phyloP scores from a whole-genome alignment of 2,329 filamentous ascomycete species.

The Aspergillus tanneri region DNA sequence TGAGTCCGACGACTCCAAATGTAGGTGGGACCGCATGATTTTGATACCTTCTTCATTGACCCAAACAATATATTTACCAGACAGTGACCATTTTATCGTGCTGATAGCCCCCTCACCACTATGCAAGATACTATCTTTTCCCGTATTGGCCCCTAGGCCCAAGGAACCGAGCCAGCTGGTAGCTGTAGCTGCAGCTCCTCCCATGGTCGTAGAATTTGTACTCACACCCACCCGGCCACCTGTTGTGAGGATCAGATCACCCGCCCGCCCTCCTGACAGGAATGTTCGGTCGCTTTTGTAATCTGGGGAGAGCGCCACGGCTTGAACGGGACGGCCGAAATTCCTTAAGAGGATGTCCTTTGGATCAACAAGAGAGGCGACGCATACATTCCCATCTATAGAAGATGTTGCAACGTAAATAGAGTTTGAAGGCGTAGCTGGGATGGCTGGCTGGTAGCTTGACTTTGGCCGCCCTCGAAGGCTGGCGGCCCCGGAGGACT shows the following conservation, averaged over 20 bases:
- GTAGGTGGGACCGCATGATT: conserved; percentile 87
- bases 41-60: conserved; percentile 96
- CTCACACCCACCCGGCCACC: conserved; percentile 77
- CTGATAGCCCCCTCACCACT: conserved; percentile 89
- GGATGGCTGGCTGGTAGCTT: conserved; percentile 46
- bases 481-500: conserved; percentile 31
- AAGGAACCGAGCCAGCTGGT: conserved; percentile 90
- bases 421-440: conserved; percentile 78
- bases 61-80: conserved; percentile 91
- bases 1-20: conserved; percentile 70
- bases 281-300: conserved; percentile 88
- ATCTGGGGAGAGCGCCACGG: conserved; percentile 90
- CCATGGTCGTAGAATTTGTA: conserved; percentile 80
- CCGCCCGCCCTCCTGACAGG: conserved; percentile 84
- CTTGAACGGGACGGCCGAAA: conserved; percentile 88
- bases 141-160: conserved; percentile 72
- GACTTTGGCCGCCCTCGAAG: conserved; percentile 30
- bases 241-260: conserved; percentile 80
- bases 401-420: conserved; percentile 94
- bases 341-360: conserved; percentile 91
- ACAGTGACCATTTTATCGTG: conserved; percentile 90
- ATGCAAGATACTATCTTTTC: conserved; percentile 83
- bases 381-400: conserved; percentile 91
- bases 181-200: conserved; percentile 69
- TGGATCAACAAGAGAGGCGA: conserved; percentile 79